A percentile compares a stretch with the other conserved stretches of the same genome.
Evolutionary conservation across 2,329 filamentous ascomycete species (phyloP).

Genomic region (Diaporthe longicolla): DNA sequence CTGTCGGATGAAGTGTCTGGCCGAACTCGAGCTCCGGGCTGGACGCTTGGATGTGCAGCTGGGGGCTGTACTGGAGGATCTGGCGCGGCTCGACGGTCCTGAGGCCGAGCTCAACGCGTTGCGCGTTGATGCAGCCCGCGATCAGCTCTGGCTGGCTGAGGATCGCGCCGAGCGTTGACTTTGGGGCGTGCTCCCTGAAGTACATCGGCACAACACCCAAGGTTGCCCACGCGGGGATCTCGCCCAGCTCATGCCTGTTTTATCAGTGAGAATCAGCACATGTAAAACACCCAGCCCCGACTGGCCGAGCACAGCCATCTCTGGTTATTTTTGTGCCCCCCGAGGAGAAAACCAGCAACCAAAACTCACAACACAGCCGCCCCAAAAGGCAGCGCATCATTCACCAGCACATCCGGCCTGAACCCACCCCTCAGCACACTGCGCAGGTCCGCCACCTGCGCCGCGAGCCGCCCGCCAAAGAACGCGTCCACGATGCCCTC

Average conservation of each 20-base stretch:
- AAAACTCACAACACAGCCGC: constrained; percentile 48
- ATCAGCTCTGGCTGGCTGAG: constrained; percentile 50
- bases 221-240: constrained; percentile 52
- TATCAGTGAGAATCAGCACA: not conserved
- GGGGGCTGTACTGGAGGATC: constrained; percentile 53
- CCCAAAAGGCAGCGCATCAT: constrained; percentile 56
- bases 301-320: not conserved
- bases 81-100: constrained; percentile 49
- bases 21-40: constrained; percentile 53
- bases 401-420: constrained; percentile 52
- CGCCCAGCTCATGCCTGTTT: constrained; percentile 49
- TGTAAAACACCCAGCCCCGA: not conserved
- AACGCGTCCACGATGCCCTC: constrained; percentile 49
- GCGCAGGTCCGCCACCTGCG: constrained; percentile 55
- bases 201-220: constrained; percentile 56
- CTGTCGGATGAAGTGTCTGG: constrained; percentile 46
- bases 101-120: constrained; percentile 49
- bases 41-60: constrained; percentile 56
- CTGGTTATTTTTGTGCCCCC: not conserved
- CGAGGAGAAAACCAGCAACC: not conserved
- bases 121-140: constrained; percentile 49
- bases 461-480: constrained; percentile 50
- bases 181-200: constrained; percentile 49
- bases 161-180: constrained; percentile 48
- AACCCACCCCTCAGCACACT: constrained; percentile 48